Conservation (phyloP, 108 stramenopile species). For the Pseudonitzschia delicatissima region DNA sequence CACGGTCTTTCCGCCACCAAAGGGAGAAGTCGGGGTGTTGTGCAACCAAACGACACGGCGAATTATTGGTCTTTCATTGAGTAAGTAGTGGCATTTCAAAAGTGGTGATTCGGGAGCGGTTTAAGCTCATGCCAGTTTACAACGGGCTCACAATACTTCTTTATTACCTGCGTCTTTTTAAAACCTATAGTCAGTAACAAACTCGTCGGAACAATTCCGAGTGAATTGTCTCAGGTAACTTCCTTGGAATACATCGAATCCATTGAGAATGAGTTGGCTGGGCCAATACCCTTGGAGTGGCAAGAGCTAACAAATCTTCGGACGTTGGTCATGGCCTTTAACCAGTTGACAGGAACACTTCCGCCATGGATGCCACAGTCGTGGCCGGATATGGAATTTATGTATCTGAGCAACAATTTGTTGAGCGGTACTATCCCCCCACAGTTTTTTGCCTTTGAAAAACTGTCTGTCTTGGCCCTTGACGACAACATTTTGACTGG, state of each 20-base stretch:
- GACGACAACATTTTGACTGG: conserved; percentile 42
- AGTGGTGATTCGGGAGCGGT: neutral
- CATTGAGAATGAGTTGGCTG: conserved; percentile 34
- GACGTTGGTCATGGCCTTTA: conserved; percentile 21
- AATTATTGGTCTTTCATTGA: conserved; percentile 26
- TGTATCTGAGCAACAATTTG: conserved; percentile 40
- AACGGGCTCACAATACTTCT: no score
- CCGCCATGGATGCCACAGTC: conserved; percentile 29
- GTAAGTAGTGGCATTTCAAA: conserved; percentile 18
- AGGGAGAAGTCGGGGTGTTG: conserved; percentile 25
- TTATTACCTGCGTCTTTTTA: neutral
- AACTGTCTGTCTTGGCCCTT: conserved; percentile 32
- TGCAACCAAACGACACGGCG: conserved; percentile 23
- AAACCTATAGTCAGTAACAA: conserved; percentile 27
- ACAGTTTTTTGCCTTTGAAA: neutral
- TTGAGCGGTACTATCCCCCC: conserved; percentile 33
- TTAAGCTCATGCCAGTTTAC: neutral
- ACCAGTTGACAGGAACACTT: conserved; percentile 31
- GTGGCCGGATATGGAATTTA: conserved; percentile 15
- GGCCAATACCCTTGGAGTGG: conserved; percentile 27
- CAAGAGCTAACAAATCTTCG: conserved; percentile 24
- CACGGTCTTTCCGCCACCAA: conserved; percentile 16
- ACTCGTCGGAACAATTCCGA: conserved; percentile 32
- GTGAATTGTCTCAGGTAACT: conserved; percentile 33
- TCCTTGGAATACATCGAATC: conserved; percentile 30